Conservation (phyloP, 176 grass and related monocot species). For the Carex kokanica region DNA sequence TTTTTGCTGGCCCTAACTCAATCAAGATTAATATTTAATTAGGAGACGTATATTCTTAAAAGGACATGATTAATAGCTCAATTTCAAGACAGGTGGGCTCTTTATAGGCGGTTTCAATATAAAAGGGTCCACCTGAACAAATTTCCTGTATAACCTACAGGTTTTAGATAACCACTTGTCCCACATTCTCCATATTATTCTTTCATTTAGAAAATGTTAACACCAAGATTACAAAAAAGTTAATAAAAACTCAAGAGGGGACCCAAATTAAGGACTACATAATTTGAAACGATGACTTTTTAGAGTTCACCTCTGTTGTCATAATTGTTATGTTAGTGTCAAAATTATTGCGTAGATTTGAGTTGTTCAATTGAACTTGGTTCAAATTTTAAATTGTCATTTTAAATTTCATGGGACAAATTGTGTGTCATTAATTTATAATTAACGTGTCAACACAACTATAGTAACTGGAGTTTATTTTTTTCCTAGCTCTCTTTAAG, state of each 20-base stretch:
- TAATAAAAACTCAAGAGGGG: not conserved
- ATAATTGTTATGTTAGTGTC: no score
- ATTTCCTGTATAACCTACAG: not conserved
- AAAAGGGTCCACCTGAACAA: slow-evolving; percentile 8
- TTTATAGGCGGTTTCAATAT: slow-evolving; percentile 1
- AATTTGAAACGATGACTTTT: not conserved
- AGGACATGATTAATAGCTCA: not conserved
- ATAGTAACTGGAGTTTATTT: no score
- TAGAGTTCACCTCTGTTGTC: no score
- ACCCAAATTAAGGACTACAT: not conserved
- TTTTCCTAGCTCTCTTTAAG: not conserved
- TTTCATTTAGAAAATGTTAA: not conserved
- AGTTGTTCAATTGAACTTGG: no score
- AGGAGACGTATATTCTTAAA: not conserved
- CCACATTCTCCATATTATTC: not conserved
- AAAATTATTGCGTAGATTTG: no score
- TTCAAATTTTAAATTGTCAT: no score
- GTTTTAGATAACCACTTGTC: not conserved
- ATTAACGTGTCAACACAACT: no score
- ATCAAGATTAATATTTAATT: no score
- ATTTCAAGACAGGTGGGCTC: not conserved
- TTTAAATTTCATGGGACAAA: no score
- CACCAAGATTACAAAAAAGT: not conserved
- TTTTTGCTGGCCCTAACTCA: no score
- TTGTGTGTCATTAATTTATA: no score